These are phyloP conservation scores for Marasmius oreades DNA, from an alignment of 1,284 basidiomycete genomes.

Conservation along the genomic window DNA sequence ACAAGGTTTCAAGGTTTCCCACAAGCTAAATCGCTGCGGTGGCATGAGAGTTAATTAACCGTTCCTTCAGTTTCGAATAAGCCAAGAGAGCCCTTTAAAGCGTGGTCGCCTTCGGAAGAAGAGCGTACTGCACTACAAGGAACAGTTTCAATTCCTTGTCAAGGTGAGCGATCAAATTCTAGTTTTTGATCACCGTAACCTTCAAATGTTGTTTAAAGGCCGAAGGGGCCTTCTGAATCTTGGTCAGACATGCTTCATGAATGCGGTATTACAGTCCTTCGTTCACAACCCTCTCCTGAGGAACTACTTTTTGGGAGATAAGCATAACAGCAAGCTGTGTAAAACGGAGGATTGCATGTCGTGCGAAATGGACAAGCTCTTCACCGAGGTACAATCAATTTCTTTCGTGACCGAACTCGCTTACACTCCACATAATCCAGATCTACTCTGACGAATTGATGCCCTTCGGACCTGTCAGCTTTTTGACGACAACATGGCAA, in stretches of 20 bases:
- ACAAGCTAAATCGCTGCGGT: background rate
- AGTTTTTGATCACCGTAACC: slow-evolving; percentile 4
- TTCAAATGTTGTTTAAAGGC: slow-evolving; percentile 36
- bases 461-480: slow-evolving; percentile 81
- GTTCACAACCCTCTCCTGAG: slow-evolving; percentile 89
- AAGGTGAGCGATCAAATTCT: slow-evolving; percentile 41
- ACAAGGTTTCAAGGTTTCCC: slow-evolving; percentile 36
- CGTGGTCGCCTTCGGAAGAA: slow-evolving; percentile 39
- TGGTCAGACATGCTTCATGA: slow-evolving; percentile 94
- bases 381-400: slow-evolving; percentile 62
- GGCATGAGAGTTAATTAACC: background rate
- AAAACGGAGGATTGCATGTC: slow-evolving; percentile 79
- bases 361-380: slow-evolving; percentile 94
- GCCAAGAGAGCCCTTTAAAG: slow-evolving; percentile 35
- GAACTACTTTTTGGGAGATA: slow-evolving; percentile 88
- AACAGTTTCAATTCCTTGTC: slow-evolving; percentile 51
- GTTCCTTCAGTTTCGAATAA: slow-evolving; percentile 32
- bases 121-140: slow-evolving; percentile 36
- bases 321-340: slow-evolving; percentile 71
- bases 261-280: slow-evolving; percentile 90
- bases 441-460: slow-evolving; percentile 67
- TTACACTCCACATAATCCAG: slow-evolving; percentile 33
- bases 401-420: background rate
- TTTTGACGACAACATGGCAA: slow-evolving; percentile 87
- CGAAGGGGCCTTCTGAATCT: slow-evolving; percentile 89